These are phyloP conservation scores for Cercospora citrullina DNA, from an alignment of 2,329 filamentous ascomycete genomes.

Conservation along the genomic window DNA sequence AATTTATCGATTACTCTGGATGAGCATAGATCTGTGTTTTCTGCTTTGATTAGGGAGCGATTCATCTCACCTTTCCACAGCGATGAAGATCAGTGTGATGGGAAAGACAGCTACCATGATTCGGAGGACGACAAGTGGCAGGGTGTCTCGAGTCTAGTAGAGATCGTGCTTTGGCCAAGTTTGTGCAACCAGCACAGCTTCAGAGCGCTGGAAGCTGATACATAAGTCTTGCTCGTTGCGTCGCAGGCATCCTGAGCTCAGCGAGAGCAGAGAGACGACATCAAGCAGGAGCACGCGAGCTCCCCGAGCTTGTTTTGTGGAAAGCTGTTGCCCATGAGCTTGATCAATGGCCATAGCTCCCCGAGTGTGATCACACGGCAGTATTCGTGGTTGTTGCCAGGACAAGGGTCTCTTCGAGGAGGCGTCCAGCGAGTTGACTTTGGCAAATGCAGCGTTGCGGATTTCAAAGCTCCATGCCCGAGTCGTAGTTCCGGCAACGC, in stretches of 20 bases:
- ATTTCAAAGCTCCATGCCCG: not conserved
- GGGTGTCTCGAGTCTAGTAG: not conserved
- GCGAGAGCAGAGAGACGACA: not conserved
- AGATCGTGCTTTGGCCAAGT: not conserved
- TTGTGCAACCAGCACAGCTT: not conserved
- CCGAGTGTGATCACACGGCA: not conserved
- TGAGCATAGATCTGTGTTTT: not conserved
- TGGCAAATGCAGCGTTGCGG: not conserved
- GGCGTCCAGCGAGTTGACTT: not conserved
- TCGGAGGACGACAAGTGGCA: not conserved
- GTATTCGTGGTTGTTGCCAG: slow-evolving; percentile 2
- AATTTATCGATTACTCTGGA: not conserved
- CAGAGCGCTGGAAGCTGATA: slow-evolving; percentile 4
- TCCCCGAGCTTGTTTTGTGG: not conserved
- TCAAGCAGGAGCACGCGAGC: not conserved
- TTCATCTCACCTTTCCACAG: not conserved
- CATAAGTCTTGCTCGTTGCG: not conserved
- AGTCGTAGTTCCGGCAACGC: not conserved
- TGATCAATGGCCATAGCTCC: not conserved
- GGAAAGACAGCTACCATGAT: not conserved
- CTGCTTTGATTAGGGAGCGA: not conserved
- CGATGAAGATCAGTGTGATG: not conserved
- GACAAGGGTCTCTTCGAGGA: not conserved
- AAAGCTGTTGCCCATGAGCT: not conserved
- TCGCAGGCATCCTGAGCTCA: not conserved